Conservation (phyloP, 164 flowering plant genomes). For the Berberis thunbergii region DNA sequence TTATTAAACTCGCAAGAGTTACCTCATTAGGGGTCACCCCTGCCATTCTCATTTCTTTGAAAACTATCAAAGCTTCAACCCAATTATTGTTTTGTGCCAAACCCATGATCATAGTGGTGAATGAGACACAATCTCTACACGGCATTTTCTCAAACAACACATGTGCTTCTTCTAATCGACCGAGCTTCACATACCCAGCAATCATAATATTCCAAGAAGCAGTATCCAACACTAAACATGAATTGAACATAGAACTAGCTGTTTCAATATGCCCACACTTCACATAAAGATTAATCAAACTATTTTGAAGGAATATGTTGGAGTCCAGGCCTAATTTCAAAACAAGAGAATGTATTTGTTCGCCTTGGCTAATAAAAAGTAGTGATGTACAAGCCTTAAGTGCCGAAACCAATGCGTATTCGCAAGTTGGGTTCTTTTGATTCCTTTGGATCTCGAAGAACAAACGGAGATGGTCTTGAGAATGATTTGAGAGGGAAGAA, state of each 20-base stretch:
- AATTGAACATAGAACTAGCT: constrained; percentile 43
- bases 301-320: constrained; percentile 53
- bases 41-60: constrained; percentile 43
- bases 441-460: constrained; percentile 11
- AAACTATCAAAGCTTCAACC: constrained; percentile 42
- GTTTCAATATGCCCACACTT: constrained; percentile 39
- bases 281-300: constrained; percentile 61
- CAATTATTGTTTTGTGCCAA: constrained; percentile 31
- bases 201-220: constrained; percentile 72
- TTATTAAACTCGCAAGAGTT: constrained; percentile 52
- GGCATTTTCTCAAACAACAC: constrained; percentile 65
- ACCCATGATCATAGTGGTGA: constrained; percentile 80
- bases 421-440: constrained; percentile 13
- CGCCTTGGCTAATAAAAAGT: constrained; percentile 22
- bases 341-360: constrained; percentile 44
- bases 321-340: constrained; percentile 50
- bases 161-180: constrained; percentile 42
- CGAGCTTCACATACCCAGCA: constrained; percentile 46
- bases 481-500: neutral
- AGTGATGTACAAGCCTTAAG: constrained; percentile 50
- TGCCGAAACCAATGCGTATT: constrained; percentile 46
- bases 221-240: constrained; percentile 24
- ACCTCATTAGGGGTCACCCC: constrained; percentile 56
- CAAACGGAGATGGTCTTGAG: constrained; percentile 4
- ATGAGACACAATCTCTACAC: constrained; percentile 52